Conservation (phyloP, 805 yeast species). For the Wickerhamomyces bisporus region DNA sequence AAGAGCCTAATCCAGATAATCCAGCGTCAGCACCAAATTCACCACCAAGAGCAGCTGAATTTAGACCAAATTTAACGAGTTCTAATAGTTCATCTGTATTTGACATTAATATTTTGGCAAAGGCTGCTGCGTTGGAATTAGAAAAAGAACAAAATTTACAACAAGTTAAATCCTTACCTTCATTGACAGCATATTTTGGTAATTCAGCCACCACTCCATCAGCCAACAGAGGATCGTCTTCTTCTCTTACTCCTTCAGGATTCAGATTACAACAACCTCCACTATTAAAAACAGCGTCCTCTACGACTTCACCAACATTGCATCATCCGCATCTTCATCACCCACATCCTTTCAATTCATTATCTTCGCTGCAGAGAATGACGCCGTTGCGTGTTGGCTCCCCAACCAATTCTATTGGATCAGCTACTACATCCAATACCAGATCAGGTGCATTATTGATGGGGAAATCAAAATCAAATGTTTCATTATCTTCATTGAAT, state of each 20-base stretch:
- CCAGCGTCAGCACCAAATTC: slow-evolving; percentile 19
- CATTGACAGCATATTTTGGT: slow-evolving; percentile 22
- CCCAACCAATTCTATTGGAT: slow-evolving; percentile 14
- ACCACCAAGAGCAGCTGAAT: slow-evolving; percentile 13
- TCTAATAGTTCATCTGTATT: slow-evolving; percentile 14
- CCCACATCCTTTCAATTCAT: slow-evolving; percentile 30
- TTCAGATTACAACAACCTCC: slow-evolving; percentile 16
- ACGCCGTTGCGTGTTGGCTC: slow-evolving; percentile 42
- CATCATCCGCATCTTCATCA: slow-evolving; percentile 18
- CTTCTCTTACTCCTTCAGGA: slow-evolving; percentile 9
- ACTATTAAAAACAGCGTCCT: slow-evolving; percentile 12
- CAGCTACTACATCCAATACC: slow-evolving; percentile 3
- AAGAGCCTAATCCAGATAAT: slow-evolving; percentile 4
- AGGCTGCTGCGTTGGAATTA: slow-evolving; percentile 25
- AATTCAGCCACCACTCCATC: slow-evolving; percentile 2
- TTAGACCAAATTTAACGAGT: slow-evolving; percentile 7
- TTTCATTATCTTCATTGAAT: slow-evolving; percentile 23
- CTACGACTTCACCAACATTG: slow-evolving; percentile 16
- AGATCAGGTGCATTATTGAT: slow-evolving; percentile 14
- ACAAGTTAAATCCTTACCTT: slow-evolving; percentile 24
- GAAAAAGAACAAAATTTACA: slow-evolving; percentile 25
- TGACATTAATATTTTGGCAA: slow-evolving; percentile 26
- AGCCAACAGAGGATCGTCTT: slow-evolving; percentile 1
- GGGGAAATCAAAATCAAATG: slow-evolving; percentile 22
- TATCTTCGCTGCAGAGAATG: slow-evolving; percentile 56